Conservation (phyloP, 371 early-diverging fungal species). For the Batkoa obscura region DNA sequence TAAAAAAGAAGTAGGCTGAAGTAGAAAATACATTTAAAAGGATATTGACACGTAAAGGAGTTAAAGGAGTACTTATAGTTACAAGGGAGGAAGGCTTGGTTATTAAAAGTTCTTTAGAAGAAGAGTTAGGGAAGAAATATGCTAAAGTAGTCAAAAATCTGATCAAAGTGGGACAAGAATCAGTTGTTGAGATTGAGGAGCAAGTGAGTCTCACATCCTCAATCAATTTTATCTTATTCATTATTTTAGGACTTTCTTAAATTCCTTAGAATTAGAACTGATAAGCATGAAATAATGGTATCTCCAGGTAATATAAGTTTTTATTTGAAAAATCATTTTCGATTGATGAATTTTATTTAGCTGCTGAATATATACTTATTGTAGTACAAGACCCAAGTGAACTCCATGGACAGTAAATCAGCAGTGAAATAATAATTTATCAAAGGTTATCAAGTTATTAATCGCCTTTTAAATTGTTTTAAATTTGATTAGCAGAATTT, state of each 20-base stretch:
- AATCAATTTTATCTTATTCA: background rate
- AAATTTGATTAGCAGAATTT: too few species aligned
- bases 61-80: background rate
- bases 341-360: background rate
- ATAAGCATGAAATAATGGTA: slow-evolving; percentile 1
- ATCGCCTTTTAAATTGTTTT: too few species aligned
- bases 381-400: background rate
- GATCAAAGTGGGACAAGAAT: background rate
- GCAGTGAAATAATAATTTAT: too few species aligned
- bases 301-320: background rate
- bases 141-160: background rate
- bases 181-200: background rate
- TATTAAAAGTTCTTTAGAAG: background rate
- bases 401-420: too few species aligned
- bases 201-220: background rate
- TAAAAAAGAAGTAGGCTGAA: background rate
- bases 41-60: background rate
- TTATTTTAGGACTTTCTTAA: background rate
- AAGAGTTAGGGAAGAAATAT: background rate
- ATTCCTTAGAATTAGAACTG: background rate
- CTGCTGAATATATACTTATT: background rate
- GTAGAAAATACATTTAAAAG: background rate
- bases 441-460: too few species aligned
- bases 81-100: background rate
- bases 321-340: background rate